Percentiles rank a stretch among this genome's conserved stretches.
Evolutionary conservation across 1,284 basidiomycete genomes (phyloP).

Genomic region (Meripilus lineatus): DNA sequence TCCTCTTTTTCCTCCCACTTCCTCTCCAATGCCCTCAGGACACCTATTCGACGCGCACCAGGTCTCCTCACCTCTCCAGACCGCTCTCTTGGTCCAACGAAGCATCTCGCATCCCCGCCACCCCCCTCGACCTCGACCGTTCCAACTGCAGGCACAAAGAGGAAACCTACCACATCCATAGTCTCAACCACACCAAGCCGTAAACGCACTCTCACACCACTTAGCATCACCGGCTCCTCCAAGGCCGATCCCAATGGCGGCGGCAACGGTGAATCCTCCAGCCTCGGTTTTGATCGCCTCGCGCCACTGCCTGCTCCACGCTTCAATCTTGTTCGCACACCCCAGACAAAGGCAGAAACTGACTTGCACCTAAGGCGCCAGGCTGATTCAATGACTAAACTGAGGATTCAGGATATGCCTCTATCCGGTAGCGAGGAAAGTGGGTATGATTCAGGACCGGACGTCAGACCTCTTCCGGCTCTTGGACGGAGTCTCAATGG

Average conservation of each 20-base stretch:
- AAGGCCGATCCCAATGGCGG: too few species aligned
- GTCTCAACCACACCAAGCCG: conserved; percentile 38
- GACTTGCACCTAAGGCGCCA: conserved; percentile 58
- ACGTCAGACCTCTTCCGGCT: conserved; percentile 32
- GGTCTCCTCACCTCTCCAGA: conserved; percentile 22
- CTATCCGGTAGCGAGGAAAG: conserved; percentile 40
- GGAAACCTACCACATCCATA: conserved; percentile 55
- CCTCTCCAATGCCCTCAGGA: conserved; percentile 33
- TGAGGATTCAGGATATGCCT: conserved; percentile 56
- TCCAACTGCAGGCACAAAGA: conserved; percentile 46
- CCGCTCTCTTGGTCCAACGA: conserved; percentile 25
- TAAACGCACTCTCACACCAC: conserved; percentile 28
- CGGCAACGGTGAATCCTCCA: conserved; percentile 17
- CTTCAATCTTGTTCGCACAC: conserved; percentile 43
- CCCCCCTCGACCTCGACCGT: conserved; percentile 10
- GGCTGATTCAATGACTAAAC: conserved; percentile 58
- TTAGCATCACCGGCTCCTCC: conserved; percentile 24
- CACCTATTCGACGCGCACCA: conserved; percentile 48
- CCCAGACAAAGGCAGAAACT: conserved; percentile 57
- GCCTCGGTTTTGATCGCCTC: conserved; percentile 49
- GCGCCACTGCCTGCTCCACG: conserved; percentile 58
- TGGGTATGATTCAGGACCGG: conserved; percentile 44
- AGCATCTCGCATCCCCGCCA: conserved; percentile 25
- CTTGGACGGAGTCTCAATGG: conserved; percentile 21
- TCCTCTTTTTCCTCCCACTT: conserved; percentile 31